Evolutionary conservation across 148 eudicot species (phyloP).

Genomic region (Fagopyrum tataricum): DNA sequence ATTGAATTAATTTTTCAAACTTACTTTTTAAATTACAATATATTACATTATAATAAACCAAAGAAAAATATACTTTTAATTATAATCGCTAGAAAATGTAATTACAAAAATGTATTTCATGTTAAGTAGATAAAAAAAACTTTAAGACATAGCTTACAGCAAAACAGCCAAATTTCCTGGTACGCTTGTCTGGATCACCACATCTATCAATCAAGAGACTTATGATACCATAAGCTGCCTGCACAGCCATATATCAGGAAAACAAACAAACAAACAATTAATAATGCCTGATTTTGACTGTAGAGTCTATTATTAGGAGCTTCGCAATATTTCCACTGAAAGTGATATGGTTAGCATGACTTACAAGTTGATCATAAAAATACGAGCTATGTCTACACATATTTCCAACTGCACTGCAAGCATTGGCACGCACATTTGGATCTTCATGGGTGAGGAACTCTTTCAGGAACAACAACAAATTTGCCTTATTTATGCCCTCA

Average conservation of each 20-base stretch:
- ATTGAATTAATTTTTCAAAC: no score
- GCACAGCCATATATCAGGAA: constrained; percentile 14
- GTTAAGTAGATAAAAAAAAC: no score
- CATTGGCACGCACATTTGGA: constrained; percentile 72
- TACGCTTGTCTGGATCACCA: constrained; percentile 77
- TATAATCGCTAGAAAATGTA: no score
- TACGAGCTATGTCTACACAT: constrained; percentile 94
- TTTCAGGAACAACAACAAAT: constrained; percentile 58
- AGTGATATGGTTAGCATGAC: background rate
- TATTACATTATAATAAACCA: no score
- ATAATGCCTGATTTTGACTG: no score
- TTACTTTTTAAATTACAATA: no score
- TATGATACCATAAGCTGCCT: constrained; percentile 67
- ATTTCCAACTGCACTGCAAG: constrained; percentile 91
- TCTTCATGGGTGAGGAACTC: constrained; percentile 71
- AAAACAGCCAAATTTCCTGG: constrained; percentile 95
- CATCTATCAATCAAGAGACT: constrained; percentile 74
- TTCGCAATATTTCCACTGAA: background rate
- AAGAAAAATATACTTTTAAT: no score
- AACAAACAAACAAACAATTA: no score
- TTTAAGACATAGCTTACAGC: no score
- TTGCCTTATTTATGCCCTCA: constrained; percentile 65
- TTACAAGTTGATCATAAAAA: constrained; percentile 73
- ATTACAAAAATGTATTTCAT: no score
- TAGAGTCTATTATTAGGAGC: background rate